These are phyloP conservation scores for Yamadazyma kanchanaburiensis DNA, from an alignment of 1,139 yeast genomes.

Conservation along the genomic window DNA sequence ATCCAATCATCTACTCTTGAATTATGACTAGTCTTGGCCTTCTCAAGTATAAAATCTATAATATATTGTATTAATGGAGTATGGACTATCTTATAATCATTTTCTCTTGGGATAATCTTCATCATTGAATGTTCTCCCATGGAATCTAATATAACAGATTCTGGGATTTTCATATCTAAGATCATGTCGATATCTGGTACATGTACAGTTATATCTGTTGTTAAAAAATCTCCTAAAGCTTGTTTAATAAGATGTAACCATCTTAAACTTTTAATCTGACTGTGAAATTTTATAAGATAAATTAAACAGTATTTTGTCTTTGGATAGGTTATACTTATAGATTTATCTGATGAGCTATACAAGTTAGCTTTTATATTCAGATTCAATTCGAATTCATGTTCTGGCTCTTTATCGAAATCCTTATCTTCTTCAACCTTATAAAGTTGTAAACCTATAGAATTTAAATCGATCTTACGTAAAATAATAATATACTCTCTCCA, in stretches of 20 bases:
- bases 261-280: conserved; percentile 48
- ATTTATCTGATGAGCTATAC: conserved; percentile 67
- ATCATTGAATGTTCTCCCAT: conserved; percentile 4
- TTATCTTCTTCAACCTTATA: conserved; percentile 36
- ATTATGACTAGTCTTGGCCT: conserved; percentile 4
- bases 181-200: conserved; percentile 13
- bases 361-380: conserved; percentile 38
- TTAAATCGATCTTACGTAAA: conserved; percentile 54
- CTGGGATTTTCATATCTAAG: conserved; percentile 50
- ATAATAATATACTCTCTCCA: conserved; percentile 78
- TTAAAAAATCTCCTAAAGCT: conserved; percentile 28
- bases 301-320: conserved; percentile 24
- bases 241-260: conserved; percentile 64
- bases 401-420: conserved; percentile 16
- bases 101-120: conserved; percentile 12
- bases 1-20: conserved; percentile 8
- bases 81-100: conserved; percentile 25
- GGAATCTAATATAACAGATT: conserved; percentile 18
- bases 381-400: conserved; percentile 19
- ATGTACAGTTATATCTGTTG: conserved; percentile 11
- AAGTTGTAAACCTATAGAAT: conserved; percentile 60
- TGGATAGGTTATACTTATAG: conserved; percentile 52
- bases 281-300: conserved; percentile 55
- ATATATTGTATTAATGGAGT: conserved; percentile 34
- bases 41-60: conserved; percentile 16